Percentiles rank a stretch among this genome's conserved stretches.
Conservation (phyloP, 768 basidiomycete species). For the Agaricus subrufescens region DNA sequence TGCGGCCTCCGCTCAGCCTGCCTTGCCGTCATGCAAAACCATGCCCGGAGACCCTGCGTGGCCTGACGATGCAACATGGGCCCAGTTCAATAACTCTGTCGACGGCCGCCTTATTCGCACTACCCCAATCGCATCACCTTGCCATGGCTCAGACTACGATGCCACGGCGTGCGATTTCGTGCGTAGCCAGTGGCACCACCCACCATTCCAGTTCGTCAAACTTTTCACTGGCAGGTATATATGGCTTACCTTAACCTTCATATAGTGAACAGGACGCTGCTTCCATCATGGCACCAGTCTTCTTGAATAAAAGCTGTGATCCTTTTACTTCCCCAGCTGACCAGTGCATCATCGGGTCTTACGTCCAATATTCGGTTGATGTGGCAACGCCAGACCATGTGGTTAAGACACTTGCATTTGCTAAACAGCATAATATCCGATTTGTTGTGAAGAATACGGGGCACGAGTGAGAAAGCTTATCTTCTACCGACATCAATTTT, state of each 20-base stretch:
- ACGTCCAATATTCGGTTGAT: constrained; percentile 15
- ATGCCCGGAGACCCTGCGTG: constrained; percentile 11
- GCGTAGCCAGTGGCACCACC: not conserved
- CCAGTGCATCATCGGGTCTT: constrained; percentile 10
- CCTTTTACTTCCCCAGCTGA: constrained; percentile 13
- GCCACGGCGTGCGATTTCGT: not conserved
- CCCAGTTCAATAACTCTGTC: constrained; percentile 11
- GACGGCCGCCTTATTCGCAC: constrained; percentile 12
- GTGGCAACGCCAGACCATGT: constrained; percentile 15
- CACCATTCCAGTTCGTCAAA: constrained; percentile 2
- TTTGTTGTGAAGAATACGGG: constrained; percentile 21
- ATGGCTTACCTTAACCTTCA: not conserved
- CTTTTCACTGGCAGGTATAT: not conserved
- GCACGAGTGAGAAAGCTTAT: constrained; percentile 12
- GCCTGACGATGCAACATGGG: constrained; percentile 9
- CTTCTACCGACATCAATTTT: not conserved
- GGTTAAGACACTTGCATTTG: constrained; percentile 18
- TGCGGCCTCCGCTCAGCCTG: not conserved
- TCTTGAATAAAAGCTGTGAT: constrained; percentile 15
- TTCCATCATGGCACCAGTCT: constrained; percentile 8
- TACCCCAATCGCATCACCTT: constrained; percentile 3
- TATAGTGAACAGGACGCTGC: constrained; percentile 2
- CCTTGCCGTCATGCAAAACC: not conserved
- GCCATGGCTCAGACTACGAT: not conserved
- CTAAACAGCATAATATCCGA: constrained; percentile 16